Evolutionary conservation across 176 grass and related monocot species (phyloP), one percentile per base, ranked within the genome.

Genomic region (Ampelocalamus luodianensis): DNA sequence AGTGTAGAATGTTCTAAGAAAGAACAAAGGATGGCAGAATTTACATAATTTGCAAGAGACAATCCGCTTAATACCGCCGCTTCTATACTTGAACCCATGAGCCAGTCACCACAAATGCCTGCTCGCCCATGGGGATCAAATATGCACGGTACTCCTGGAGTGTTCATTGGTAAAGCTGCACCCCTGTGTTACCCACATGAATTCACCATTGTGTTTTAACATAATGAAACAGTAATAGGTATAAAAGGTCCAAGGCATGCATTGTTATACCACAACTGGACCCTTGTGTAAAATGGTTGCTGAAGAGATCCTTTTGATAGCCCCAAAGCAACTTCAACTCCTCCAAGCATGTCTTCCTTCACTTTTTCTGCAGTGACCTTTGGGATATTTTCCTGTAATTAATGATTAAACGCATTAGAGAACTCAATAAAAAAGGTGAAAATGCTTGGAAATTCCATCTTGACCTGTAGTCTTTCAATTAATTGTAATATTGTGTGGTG

Each of bases 31-130:
- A 63, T 17, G 40, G 40, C n/a, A 44, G 43, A 15, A 71, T 20
- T 91, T 82, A 95, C 93, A 83, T 93, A 93, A 89, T 95, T 90
- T 61, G 91, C 96, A 68, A 98, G 91, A 70, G 91, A 83, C 55
- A 89, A 90, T 90, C 96, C 96, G 23, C 96, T 98, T 43, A 95
- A 64, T 40, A 92, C 85, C 9, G 96, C 96, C 5, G 84, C 88
- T 90, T 98, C 93, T 58, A 98, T 92, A 82, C 89, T 92, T 27
- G 96, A 95, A 70, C 93, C 96, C 7, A 88, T 87, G 36, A 98
- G 87, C 96, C 96, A 98, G 82, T 98, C 96, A 63, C 96, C 96
- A 66, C 96, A 98, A 78, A 98, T 98, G 79, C 96, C 96, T 87
- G 93, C 96, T 71, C 96, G 91, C 17, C 91, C 96, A 58, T 83